phyloP scores from a whole-genome alignment of 257 asterid genomes.

The Rubia yunnanensis region DNA sequence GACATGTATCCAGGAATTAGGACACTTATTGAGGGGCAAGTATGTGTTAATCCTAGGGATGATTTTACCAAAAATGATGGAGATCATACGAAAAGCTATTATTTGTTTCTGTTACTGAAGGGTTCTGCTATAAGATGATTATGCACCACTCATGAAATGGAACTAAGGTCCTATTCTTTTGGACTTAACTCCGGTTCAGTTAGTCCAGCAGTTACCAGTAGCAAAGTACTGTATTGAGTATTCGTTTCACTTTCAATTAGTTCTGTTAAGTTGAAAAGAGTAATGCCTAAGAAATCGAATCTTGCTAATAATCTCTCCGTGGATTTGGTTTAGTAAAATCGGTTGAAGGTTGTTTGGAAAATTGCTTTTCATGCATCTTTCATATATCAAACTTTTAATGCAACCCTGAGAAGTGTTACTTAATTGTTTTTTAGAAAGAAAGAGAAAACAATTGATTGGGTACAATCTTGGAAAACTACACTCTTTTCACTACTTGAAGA shows the following conservation, averaged over 20 bases:
- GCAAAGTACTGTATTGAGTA: no score
- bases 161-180: no score
- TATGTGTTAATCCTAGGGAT: background rate
- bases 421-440: constrained; percentile 60
- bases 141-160: background rate
- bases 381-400: background rate
- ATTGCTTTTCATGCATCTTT: background rate
- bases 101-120: no score
- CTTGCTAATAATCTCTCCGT: background rate
- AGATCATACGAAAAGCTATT: background rate
- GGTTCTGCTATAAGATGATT: background rate
- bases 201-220: no score
- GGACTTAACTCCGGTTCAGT: no score
- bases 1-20: no score
- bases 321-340: background rate
- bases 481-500: constrained; percentile 72
- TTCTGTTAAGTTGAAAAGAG: background rate
- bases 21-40: background rate
- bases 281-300: background rate
- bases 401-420: constrained; percentile 21
- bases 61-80: background rate
- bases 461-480: constrained; percentile 63
- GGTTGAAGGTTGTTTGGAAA: background rate
- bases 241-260: background rate
- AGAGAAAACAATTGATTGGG: constrained; percentile 70